Evolutionary conservation across 805 yeast species (phyloP).

Genomic region (Yamadazyma paraphyllophila): DNA sequence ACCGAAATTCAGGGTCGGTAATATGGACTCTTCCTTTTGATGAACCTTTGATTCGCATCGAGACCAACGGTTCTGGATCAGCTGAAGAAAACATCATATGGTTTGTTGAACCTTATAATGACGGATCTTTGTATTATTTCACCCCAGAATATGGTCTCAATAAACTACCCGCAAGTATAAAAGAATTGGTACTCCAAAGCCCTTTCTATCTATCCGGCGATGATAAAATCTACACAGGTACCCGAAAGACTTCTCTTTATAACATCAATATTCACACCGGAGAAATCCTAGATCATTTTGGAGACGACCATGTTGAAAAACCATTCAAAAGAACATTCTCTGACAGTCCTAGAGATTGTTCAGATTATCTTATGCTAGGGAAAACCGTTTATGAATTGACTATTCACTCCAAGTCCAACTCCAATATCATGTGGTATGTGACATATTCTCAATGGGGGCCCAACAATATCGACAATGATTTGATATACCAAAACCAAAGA

Average conservation of each 20-base stretch:
- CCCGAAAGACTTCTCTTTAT: slow-evolving; percentile 70
- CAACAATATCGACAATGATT: slow-evolving; percentile 70
- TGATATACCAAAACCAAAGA: slow-evolving; percentile 39
- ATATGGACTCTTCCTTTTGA: slow-evolving; percentile 74
- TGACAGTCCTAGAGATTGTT: not conserved
- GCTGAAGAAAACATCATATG: slow-evolving; percentile 49
- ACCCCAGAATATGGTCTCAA: slow-evolving; percentile 72
- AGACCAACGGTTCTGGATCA: slow-evolving; percentile 18
- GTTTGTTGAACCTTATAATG: slow-evolving; percentile 89
- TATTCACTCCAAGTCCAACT: slow-evolving; percentile 70
- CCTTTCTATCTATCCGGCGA: slow-evolving; percentile 77
- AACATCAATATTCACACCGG: slow-evolving; percentile 76
- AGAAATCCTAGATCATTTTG: slow-evolving; percentile 66
- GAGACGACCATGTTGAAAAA: slow-evolving; percentile 30
- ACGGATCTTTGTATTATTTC: slow-evolving; percentile 81
- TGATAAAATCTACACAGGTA: slow-evolving; percentile 87
- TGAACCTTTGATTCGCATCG: slow-evolving; percentile 56
- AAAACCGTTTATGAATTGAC: slow-evolving; percentile 69
- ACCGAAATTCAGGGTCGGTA: slow-evolving; percentile 68
- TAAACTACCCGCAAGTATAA: slow-evolving; percentile 76
- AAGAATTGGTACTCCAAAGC: slow-evolving; percentile 72
- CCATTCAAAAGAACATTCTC: slow-evolving; percentile 32
- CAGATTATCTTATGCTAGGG: slow-evolving; percentile 55
- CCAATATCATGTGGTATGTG: slow-evolving; percentile 70
- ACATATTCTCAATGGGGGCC: slow-evolving; percentile 91